These are phyloP conservation scores for Aspergillus sp. DNA, from an alignment of 2,329 filamentous ascomycete genomes.

Conservation along the genomic window DNA sequence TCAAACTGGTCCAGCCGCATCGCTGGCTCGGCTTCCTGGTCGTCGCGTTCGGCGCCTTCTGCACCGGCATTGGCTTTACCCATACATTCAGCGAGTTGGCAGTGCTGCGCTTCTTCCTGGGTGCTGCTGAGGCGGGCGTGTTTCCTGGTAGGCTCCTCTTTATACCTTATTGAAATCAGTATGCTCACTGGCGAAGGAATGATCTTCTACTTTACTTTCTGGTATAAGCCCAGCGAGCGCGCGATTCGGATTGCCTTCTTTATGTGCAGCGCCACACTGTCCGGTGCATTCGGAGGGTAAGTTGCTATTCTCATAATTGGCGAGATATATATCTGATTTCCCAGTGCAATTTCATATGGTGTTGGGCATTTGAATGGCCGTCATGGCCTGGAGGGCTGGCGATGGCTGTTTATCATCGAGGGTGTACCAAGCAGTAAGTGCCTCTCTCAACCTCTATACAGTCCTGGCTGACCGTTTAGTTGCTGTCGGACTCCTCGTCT, in stretches of 20 bases:
- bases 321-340: neutral
- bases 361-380: slow-evolving; percentile 5
- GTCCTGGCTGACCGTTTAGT: neutral
- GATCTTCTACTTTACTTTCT: slow-evolving; percentile 36
- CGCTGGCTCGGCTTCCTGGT: slow-evolving; percentile 39
- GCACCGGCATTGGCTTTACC: slow-evolving; percentile 11
- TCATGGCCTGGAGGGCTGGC: slow-evolving; percentile 2
- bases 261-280: slow-evolving; percentile 3
- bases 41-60: slow-evolving; percentile 15
- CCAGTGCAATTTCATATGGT: slow-evolving; percentile 8
- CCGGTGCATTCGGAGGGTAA: slow-evolving; percentile 6
- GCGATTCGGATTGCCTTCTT: slow-evolving; percentile 24
- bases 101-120: slow-evolving; percentile 18
- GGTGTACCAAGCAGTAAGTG: slow-evolving; percentile 5
- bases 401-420: slow-evolving; percentile 12
- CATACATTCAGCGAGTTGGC: slow-evolving; percentile 10
- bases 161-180: neutral
- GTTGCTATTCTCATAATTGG: neutral
- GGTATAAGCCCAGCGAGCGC: slow-evolving; percentile 37
- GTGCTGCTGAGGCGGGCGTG: slow-evolving; percentile 17
- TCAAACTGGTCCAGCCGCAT: slow-evolving; percentile 2
- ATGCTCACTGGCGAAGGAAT: neutral
- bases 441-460: neutral
- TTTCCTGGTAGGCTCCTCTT: slow-evolving; percentile 19
- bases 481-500: neutral